phyloP scores from a whole-genome alignment of 345 rosid genomes.

The Reutealis trisperma region DNA sequence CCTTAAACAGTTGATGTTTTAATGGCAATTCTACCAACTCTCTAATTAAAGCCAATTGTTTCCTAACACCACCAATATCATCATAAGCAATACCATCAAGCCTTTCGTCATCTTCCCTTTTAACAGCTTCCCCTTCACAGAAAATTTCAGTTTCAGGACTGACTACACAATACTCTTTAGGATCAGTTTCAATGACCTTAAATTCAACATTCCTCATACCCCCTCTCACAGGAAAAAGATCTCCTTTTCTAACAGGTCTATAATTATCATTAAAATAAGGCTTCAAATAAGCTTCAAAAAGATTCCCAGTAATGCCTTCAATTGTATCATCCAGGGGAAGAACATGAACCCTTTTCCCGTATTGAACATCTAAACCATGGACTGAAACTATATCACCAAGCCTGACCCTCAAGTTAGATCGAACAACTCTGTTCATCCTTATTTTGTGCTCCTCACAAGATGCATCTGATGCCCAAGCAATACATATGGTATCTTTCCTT shows the following conservation, averaged over 20 bases:
- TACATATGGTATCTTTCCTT: constrained; percentile 78
- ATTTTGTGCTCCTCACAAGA: constrained; percentile 83
- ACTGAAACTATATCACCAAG: constrained; percentile 42
- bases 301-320: constrained; percentile 9
- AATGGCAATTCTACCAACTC: constrained; percentile 18
- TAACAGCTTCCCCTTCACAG: constrained; percentile 11
- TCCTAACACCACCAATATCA: constrained; percentile 17
- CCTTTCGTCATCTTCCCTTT: constrained; percentile 14
- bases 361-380: neutral
- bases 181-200: constrained; percentile 16
- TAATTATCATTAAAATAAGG: constrained; percentile 9
- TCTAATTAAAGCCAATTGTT: constrained; percentile 9
- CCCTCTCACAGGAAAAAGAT: constrained; percentile 15
- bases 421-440: constrained; percentile 85
- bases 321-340: constrained; percentile 7
- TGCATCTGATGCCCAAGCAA: constrained; percentile 74
- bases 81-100: constrained; percentile 14
- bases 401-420: constrained; percentile 89
- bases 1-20: constrained; percentile 12
- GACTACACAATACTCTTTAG: constrained; percentile 8
- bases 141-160: constrained; percentile 10
- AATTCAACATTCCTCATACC: constrained; percentile 21
- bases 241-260: constrained; percentile 21
- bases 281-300: constrained; percentile 14
- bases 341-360: neutral